Conservation (phyloP, 2,329 filamentous ascomycete genomes). For the Penicillium glabrum region DNA sequence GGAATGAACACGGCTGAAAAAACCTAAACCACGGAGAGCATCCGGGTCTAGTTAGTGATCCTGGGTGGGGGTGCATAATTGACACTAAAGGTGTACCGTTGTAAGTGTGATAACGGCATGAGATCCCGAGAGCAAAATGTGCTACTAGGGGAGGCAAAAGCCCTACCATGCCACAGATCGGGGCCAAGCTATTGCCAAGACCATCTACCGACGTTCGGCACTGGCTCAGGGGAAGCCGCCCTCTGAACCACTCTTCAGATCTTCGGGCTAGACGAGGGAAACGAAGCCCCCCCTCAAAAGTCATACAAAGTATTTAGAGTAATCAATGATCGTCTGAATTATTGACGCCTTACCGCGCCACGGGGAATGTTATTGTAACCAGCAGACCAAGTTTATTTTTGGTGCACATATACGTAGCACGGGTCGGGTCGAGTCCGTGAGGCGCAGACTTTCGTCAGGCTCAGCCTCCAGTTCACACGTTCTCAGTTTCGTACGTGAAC, state of each 20-base stretch:
- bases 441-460: conserved; percentile 9
- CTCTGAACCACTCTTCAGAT: background rate
- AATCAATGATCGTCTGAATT: background rate
- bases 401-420: background rate
- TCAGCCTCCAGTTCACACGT: conserved; percentile 13
- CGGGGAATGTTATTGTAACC: background rate
- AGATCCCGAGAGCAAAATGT: background rate
- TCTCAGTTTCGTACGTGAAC: background rate
- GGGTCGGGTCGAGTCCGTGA: background rate
- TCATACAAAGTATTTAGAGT: background rate
- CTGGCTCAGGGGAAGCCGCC: background rate
- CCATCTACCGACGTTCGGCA: conserved; percentile 2
- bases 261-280: background rate
- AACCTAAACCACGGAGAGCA: background rate
- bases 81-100: background rate
- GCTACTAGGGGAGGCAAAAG: background rate
- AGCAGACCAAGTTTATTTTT: background rate
- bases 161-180: background rate
- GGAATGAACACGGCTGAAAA: background rate
- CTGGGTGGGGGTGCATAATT: background rate
- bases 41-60: background rate
- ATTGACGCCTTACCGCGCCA: background rate
- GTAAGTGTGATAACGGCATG: background rate
- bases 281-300: background rate
- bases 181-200: background rate